A percentile compares a stretch with the other conserved stretches of the same genome.
phyloP scores from a whole-genome alignment of 768 basidiomycete genomes.

The Candolleomyces efflorescens region DNA sequence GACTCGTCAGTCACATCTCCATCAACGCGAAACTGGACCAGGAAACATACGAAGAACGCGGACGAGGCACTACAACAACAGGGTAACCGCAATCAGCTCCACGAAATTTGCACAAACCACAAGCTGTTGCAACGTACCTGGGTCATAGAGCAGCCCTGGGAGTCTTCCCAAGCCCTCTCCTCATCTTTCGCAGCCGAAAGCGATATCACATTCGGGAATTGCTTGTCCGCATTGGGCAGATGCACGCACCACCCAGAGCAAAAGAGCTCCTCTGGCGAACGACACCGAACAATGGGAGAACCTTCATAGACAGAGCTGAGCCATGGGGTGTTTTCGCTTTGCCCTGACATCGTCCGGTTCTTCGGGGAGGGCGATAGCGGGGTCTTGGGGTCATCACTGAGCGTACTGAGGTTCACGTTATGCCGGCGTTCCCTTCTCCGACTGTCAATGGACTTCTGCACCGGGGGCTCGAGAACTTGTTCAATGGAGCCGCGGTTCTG shows the following conservation, averaged over 20 bases:
- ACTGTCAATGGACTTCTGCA: background rate
- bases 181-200: conserved; percentile 33
- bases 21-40: background rate
- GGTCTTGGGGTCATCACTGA: background rate
- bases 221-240: background rate
- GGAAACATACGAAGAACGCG: background rate
- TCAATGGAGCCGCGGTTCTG: too few species aligned
- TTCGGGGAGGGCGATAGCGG: background rate
- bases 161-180: conserved; percentile 34
- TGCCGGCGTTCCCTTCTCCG: background rate
- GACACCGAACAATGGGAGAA: conserved; percentile 17
- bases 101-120: background rate
- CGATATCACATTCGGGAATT: conserved; percentile 31
- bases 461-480: too few species aligned
- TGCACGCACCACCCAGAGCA: conserved; percentile 14
- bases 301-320: background rate
- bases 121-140: conserved; percentile 5
- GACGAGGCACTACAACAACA: background rate
- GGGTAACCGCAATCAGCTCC: background rate
- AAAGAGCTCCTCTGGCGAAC: conserved; percentile 28
- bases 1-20: background rate
- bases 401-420: background rate
- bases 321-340: background rate
- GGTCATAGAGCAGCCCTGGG: conserved; percentile 34
- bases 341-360: background rate